These are phyloP conservation scores for Ochetophila trinervis DNA, from an alignment of 306 rosid species.

Conservation along the genomic window DNA sequence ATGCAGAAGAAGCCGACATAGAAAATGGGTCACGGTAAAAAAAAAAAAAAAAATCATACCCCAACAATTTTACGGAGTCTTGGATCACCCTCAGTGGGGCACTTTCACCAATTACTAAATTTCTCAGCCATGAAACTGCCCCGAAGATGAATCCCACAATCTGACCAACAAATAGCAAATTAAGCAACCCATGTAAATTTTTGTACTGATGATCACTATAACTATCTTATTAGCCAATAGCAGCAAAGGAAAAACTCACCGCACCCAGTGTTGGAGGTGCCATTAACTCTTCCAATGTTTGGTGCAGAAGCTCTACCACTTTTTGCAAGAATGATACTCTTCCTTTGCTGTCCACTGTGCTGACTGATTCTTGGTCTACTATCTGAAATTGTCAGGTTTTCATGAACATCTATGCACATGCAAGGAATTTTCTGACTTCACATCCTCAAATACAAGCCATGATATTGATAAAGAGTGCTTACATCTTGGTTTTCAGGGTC, in stretches of 20 bases:
- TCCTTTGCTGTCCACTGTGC: neutral
- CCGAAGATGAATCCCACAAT: slow-evolving; percentile 73
- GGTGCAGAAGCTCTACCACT: slow-evolving; percentile 23
- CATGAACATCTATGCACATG: neutral
- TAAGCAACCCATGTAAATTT: neutral
- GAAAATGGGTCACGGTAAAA: neutral
- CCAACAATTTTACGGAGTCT: slow-evolving; percentile 54
- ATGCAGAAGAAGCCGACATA: neutral
- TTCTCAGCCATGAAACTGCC: slow-evolving; percentile 53
- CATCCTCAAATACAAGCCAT: neutral
- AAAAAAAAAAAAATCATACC: slow-evolving; percentile 38
- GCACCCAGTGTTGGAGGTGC: slow-evolving; percentile 85
- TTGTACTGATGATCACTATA: neutral
- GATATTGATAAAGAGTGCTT: slow-evolving; percentile 19
- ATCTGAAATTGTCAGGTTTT: slow-evolving; percentile 30
- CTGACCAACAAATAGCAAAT: slow-evolving; percentile 38
- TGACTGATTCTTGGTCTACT: slow-evolving; percentile 27
- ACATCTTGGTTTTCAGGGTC: slow-evolving; percentile 44
- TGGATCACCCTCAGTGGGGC: slow-evolving; percentile 81
- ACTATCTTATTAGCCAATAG: neutral
- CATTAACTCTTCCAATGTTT: slow-evolving; percentile 50
- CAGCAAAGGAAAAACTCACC: slow-evolving; percentile 34
- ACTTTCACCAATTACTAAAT: slow-evolving; percentile 47
- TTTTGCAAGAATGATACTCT: slow-evolving; percentile 35
- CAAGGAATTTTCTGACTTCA: neutral